Conservation (phyloP, 257 asterid genomes). For the Prunella vulgaris region DNA sequence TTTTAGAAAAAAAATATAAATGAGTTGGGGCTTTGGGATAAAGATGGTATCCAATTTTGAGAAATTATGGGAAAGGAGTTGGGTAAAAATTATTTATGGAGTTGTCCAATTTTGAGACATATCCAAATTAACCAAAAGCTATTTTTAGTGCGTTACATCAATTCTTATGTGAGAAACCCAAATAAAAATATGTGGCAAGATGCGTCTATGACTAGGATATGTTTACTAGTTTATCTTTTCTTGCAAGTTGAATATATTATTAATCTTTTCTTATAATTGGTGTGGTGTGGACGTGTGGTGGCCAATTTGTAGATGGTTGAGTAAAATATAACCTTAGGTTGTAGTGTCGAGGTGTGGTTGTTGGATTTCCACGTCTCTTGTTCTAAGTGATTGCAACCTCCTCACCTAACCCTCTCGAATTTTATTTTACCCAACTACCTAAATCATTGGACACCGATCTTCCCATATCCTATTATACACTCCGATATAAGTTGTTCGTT, state of each 20-base stretch:
- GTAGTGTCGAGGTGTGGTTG: constrained; percentile 14
- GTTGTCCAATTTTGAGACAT: not conserved
- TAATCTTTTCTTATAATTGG: not conserved
- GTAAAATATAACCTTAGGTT: not conserved
- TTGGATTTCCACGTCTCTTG: not conserved
- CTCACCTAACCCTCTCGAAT: constrained; percentile 1
- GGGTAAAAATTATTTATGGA: too few species aligned
- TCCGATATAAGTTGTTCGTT: too few species aligned
- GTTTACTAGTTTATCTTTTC: not conserved
- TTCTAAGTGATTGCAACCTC: not conserved
- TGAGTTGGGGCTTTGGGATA: not conserved
- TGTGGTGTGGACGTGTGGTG: not conserved
- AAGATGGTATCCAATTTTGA: not conserved
- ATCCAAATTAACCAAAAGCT: not conserved
- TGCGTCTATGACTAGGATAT: not conserved
- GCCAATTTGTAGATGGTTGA: too few species aligned
- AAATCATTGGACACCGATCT: not conserved
- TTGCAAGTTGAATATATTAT: not conserved
- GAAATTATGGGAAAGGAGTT: too few species aligned
- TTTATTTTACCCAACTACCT: not conserved
- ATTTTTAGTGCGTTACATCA: not conserved
- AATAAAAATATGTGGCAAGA: not conserved
- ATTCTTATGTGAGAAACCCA: not conserved
- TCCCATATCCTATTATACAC: too few species aligned
- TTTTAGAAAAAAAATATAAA: too few species aligned